Evolutionary conservation across 345 rosid genomes (phyloP).

Genomic region (Pistacia integerrima): DNA sequence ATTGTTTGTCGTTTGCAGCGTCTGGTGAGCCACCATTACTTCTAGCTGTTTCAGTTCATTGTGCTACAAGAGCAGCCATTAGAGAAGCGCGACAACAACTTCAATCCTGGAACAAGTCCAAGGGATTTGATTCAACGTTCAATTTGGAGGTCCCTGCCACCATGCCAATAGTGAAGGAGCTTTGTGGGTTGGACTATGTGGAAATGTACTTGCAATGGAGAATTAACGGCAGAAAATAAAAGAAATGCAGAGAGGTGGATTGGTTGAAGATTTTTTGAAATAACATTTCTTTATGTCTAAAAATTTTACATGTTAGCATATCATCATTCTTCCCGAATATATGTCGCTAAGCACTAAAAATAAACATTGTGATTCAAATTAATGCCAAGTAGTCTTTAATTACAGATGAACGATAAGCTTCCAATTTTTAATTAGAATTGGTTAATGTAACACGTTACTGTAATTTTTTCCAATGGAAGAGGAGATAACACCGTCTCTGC

Average conservation of each 20-base stretch:
- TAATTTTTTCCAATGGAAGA: too few species aligned
- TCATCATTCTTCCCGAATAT: too few species aligned
- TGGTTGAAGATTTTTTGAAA: too few species aligned
- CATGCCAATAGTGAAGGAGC: constrained; percentile 76
- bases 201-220: constrained; percentile 59
- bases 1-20: constrained; percentile 43
- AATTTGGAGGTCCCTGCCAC: constrained; percentile 79
- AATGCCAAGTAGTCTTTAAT: too few species aligned
- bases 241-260: background rate
- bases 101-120: constrained; percentile 43
- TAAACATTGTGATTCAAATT: too few species aligned
- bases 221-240: constrained; percentile 19
- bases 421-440: too few species aligned
- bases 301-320: too few species aligned
- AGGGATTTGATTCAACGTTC: constrained; percentile 31
- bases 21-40: constrained; percentile 93
- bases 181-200: constrained; percentile 64
- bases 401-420: too few species aligned
- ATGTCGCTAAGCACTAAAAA: too few species aligned
- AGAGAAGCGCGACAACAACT: constrained; percentile 70
- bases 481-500: too few species aligned
- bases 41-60: constrained; percentile 81
- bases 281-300: too few species aligned
- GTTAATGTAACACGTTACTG: too few species aligned
- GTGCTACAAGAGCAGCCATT: constrained; percentile 81